Percentiles rank a stretch among this genome's conserved stretches.
These are phyloP conservation scores for Epichloe sp. DNA, from an alignment of 2,329 filamentous ascomycete genomes.

Conservation along the genomic window DNA sequence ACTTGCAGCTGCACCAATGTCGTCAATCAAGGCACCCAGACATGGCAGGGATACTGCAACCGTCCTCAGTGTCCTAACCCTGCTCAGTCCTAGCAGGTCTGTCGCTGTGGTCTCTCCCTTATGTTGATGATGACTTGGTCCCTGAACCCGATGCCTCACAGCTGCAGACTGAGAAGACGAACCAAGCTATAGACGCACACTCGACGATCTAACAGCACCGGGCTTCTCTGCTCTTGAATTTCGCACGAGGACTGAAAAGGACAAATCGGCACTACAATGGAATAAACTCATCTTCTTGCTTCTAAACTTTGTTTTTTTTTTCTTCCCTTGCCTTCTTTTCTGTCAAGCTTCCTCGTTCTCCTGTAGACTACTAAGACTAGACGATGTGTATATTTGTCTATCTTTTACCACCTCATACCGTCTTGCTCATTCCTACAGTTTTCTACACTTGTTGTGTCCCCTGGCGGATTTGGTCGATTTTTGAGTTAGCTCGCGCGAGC, in stretches of 20 bases:
- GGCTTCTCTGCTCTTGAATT: background rate
- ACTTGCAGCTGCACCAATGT: conserved; percentile 16
- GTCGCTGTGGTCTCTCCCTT: background rate
- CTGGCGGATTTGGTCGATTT: background rate
- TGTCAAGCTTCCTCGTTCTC: background rate
- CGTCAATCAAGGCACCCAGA: conserved; percentile 16
- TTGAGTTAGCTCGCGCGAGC: background rate
- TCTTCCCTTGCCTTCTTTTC: conserved; percentile 1
- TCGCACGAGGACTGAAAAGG: background rate
- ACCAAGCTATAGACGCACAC: conserved; percentile 13
- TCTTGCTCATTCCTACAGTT: background rate
- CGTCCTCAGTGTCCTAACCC: conserved; percentile 20
- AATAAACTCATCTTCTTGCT: background rate
- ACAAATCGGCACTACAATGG: background rate
- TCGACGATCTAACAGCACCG: conserved; percentile 4
- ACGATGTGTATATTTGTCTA: background rate
- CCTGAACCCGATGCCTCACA: background rate
- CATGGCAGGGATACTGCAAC: conserved; percentile 20
- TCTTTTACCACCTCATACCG: background rate
- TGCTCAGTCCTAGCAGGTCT: conserved; percentile 5
- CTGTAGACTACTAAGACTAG: background rate
- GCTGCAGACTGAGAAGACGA: conserved; percentile 5
- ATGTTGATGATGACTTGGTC: background rate
- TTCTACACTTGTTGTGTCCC: too few relatives aligned
- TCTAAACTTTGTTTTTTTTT: background rate